Base-by-base conservation (phyloP, 495 filamentous ascomycete genomes). In the Diplogelasinospora grovesii region DNA sequence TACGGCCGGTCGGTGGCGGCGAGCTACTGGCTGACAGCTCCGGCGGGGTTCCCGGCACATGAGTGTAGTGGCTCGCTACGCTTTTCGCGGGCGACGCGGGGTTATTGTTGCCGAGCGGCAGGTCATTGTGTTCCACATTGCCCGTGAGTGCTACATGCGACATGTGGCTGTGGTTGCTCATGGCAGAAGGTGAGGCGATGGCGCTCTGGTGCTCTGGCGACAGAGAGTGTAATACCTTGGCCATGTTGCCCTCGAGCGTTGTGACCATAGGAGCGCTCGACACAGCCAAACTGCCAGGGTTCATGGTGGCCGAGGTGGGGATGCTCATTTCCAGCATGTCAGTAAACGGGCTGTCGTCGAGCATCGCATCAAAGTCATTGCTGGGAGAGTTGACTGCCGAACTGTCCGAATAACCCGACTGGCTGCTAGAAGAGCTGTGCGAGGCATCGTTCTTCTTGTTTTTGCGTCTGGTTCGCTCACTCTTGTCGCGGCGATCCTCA, bases 401-500 rank as follows among this genome's bases (percentile, higher is more conserved):
- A 39, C 56, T 63, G 44, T 71, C 67, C n/a, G 69, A 74, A 41
- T 61, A 71, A 5, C 63, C 56, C 42, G 77, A 59, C 53, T 70
- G 56, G 53, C 58, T 59, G 46, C 50, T 53, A 9, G 64, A 47
- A 8, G 67, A 63, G 43, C 51, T 57, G 22, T 34, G 53, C 51
- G 73, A 54, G 54, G 70, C 54, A 36, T 65, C 44, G 62, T 68
- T 10, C 5, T 33, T 33, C 15, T 18, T 61, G 67, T 71, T 63
- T 64, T 77, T 65, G 60, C 64, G 59, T 42, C 71, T 41, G 26
- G 75, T 68, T 49, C 68, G 64, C 31, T 72, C 62, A 53, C 74
- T 70, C 56, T 89, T 88, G 3, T 79, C 74, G 22, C 75, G 68
- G 22, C 82, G 74, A 38, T 82, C 76, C 15, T 86, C 83, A 46